Evolutionary conservation across 345 rosid species (phyloP).

Genomic region (Brassica rapa): DNA sequence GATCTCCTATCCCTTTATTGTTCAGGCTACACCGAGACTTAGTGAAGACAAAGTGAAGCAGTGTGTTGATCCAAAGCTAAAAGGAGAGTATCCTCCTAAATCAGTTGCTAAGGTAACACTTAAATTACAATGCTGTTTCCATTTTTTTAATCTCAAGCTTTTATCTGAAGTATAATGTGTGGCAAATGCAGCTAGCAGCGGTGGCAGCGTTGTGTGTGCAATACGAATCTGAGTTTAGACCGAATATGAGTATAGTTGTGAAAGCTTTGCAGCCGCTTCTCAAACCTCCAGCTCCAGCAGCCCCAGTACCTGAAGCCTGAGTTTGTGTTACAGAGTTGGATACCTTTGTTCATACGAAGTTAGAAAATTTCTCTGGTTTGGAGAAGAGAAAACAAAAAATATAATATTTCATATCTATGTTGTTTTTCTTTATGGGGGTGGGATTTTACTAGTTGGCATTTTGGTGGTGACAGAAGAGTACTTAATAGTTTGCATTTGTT

Average conservation of each 20-base stretch:
- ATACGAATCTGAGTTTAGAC: constrained; percentile 89
- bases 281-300: constrained; percentile 65
- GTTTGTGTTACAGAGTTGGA: constrained; percentile 20
- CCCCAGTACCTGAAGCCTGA: constrained; percentile 36
- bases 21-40: constrained; percentile 96
- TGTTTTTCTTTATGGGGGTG: neutral
- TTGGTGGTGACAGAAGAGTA: constrained; percentile 14
- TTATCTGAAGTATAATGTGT: neutral
- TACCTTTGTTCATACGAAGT: constrained; percentile 27
- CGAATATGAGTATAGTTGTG: constrained; percentile 90
- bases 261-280: constrained; percentile 83
- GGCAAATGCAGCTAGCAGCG: constrained; percentile 71
- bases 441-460: constrained; percentile 1
- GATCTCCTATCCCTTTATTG: constrained; percentile 5
- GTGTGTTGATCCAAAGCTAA: constrained; percentile 95
- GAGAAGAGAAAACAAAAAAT: neutral
- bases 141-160: neutral
- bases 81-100: constrained; percentile 89
- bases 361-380: constrained; percentile 3
- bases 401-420: constrained; percentile 4
- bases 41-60: constrained; percentile 98
- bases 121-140: neutral
- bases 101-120: constrained; percentile 62
- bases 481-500: constrained; percentile 13
- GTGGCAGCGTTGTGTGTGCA: constrained; percentile 91